Evolutionary conservation across 371 early-diverging fungal species (phyloP), one percentile per base, ranked within the genome.

Genomic region (Mortierella sp.): DNA sequence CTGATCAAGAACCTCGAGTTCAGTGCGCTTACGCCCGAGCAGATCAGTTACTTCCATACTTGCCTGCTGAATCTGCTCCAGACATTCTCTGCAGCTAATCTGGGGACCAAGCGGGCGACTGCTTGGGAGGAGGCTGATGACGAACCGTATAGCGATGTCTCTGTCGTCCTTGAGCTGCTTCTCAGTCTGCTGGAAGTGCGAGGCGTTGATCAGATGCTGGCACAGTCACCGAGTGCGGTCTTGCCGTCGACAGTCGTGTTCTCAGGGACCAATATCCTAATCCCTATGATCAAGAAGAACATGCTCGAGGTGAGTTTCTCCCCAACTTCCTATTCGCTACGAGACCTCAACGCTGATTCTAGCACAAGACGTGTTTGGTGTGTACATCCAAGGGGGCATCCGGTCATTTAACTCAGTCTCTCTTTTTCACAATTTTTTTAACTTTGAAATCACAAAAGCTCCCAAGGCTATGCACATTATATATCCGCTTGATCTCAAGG

Each of bases 231-330:
- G 43, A 76, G 41, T 64, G 70, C 63, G 31, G 79, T 23, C 81
- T 83, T 65, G 82, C 90, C 24, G 80, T 88, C n/a, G 82, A 90
- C 61, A 2, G 90, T 93, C 21, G 87, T 92, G 17, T 86, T 91
- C 46, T 88, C 83, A 68, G 90, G 92, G 26, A 76, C 90, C 43
- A 86, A 90, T 70, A 80, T 84, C 28, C 78, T 92, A 7, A 84
- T 92, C 19, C 92, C 92, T 0, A 84, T 92, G 81, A 87, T 92
- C 60, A 88, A 88, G 50, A 64, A 86, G 55, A 83, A 90, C 34
- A 91, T 93, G 90, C 81, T 93, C 4, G 82, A 90, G 85, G 90
- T 89, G 42, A 17, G 24, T n/a, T n/a, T n/a, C n/a, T n/a, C n/a
- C n/a, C n/a, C n/a, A n/a, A n/a, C n/a, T n/a, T n/a, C n/a, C n/a